Evolutionary conservation across 345 rosid species (phyloP), one percentile per base, ranked within the genome.

Genomic region (Lumnitzera littorea): DNA sequence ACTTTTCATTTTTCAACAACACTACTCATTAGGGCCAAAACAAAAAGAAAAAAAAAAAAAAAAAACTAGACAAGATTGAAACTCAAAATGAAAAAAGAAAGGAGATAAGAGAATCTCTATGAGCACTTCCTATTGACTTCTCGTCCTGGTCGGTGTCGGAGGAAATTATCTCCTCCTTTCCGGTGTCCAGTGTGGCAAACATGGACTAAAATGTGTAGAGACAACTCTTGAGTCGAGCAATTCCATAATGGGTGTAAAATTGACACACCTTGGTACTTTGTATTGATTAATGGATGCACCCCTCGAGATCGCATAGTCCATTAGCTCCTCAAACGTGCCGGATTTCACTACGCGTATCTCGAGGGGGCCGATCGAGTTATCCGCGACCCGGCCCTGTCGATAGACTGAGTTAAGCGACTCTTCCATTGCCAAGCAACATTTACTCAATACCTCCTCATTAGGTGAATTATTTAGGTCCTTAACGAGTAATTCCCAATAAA

Each of bases 231-330:
- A 86, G 76, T 90, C 95, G 4, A 94, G 84, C 62, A 94, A 62
- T 75, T 94, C 97, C 84, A 90, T 73, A 13, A 90, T 90, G 5
- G 99, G 97, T 11, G 86, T 83, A 63, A 80, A 90, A 70, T 79
- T 94, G 2, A 94, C 97, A 68, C 99, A 94, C 70, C 99, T 76
- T 12, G 99, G 97, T 48, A 82, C 99, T 76, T 94, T 94, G 55
- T 94, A 94, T 70, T 94, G 99, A 58, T 94, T 94, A 53, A 94
- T 94, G 4, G 99, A 94, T 0, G 99, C 99, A 0, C 99, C 97
- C 53, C 95, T 79, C 15, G 99, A 88, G 55, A 94, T 88, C 2
- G 97, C 96, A 51, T 90, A 90, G 68, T 94, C 99, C 97, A 94
- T 94, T 25, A 94, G 62, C 71, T 90, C 99, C 68, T 94, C 99